Conservation (phyloP, 1,284 basidiomycete genomes). For the Apiotrichum mycotoxinovorans region DNA sequence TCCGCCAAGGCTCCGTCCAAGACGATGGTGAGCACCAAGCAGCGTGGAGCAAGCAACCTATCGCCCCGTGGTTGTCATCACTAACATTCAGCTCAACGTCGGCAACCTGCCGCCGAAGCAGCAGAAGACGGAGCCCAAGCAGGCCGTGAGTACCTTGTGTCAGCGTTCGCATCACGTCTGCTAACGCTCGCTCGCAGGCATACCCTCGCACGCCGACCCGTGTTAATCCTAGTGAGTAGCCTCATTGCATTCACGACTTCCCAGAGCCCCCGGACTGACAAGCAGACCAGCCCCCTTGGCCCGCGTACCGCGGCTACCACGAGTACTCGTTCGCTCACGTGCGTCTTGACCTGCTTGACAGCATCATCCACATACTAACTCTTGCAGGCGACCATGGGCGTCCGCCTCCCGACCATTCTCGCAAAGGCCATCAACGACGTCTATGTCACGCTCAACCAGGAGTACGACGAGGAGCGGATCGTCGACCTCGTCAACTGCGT, state of each 20-base stretch:
- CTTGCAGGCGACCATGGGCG: constrained; percentile 75
- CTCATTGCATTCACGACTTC: not conserved
- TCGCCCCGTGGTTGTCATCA: not conserved
- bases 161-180: not conserved
- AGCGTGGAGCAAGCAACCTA: too few species aligned
- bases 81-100: constrained; percentile 43
- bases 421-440: constrained; percentile 95
- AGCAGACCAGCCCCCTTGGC: constrained; percentile 88
- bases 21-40: constrained; percentile 31
- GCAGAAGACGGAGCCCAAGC: constrained; percentile 43
- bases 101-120: constrained; percentile 49
- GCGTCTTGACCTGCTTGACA: constrained; percentile 25
- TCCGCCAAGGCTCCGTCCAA: constrained; percentile 41
- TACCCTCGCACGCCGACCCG: constrained; percentile 53
- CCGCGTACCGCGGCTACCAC: constrained; percentile 89
- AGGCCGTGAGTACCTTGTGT: constrained; percentile 29
- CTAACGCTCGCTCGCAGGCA: not conserved
- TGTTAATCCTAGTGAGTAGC: constrained; percentile 49
- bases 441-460: constrained; percentile 82
- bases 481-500: constrained; percentile 83
- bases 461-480: constrained; percentile 76
- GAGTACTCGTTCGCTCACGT: constrained; percentile 88
- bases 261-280: not conserved
- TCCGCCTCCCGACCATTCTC: constrained; percentile 88
- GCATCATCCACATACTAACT: not conserved